Evolutionary conservation across 2,329 filamentous ascomycete species (phyloP), one percentile per base, ranked within the genome.

Genomic region (Sodiomyces alkalinus): DNA sequence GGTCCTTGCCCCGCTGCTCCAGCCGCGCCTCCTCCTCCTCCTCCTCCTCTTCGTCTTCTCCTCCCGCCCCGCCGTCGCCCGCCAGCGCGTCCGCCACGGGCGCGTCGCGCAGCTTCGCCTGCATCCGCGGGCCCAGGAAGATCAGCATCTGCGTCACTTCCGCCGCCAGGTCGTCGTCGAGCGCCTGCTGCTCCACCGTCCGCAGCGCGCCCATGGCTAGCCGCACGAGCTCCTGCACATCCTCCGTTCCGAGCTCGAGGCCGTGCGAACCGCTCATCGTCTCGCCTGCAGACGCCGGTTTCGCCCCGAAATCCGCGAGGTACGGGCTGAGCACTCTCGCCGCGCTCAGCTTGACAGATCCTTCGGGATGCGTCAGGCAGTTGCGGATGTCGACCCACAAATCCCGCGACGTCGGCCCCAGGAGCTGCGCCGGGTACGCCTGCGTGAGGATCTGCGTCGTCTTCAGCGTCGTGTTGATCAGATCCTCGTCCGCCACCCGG

Each of bases 81-180:
- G 60, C 58, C 5, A 49, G 46, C 38, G 51, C 39, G 46, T 53
- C 57, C 48, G 64, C 64, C 33, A 37, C 32, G 2, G 43, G 38
- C 15, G 47, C 44, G 8, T 45, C 41, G 12, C 33, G 33, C 9
- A 34, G 32, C 17, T 32, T 35, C 25, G 39, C 30, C 2, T 57
- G 53, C 10, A 73, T 51, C 33, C 62, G 62, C 14, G 58, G 71
- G 22, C 75, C 81, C 0, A 98, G 60, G 59, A 92, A 92, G 20
- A 87, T 64, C 19, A 93, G 60, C 37, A 93, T 83, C 39, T 83
- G 79, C 4, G 81, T 72, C 9, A 74, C 74, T 46, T 92, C 82
- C 22, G 71, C 64, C 2, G 80, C 80, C n/a, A 96, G 60, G 7
- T 73, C 64, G 43, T 90, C 77, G 11, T 76, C 74, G 6, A 87